phyloP scores from a whole-genome alignment of 2,329 filamentous ascomycete species.

The Aspergillus glaucus region DNA sequence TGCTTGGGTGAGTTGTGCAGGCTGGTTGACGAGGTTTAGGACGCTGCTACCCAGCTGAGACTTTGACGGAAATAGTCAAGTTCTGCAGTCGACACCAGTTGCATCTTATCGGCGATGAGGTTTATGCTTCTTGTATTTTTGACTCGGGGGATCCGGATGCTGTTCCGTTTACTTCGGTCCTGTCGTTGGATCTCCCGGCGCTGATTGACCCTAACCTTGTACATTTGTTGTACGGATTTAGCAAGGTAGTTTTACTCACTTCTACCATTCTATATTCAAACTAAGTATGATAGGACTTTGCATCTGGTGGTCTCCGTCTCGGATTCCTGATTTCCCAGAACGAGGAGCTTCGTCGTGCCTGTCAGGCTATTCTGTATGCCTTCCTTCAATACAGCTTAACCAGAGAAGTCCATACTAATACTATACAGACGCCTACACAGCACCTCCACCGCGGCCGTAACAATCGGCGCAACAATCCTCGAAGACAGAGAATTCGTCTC shows the following conservation, averaged over 20 bases:
- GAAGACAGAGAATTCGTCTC: constrained; percentile 32
- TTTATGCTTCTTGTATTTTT: constrained; percentile 51
- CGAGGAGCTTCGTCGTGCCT: constrained; percentile 17
- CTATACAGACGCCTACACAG: constrained; percentile 20
- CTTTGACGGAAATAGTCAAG: constrained; percentile 40
- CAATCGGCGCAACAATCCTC: constrained; percentile 24
- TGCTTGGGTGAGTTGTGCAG: too few species aligned
- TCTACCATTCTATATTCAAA: not conserved
- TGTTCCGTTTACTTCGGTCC: constrained; percentile 40
- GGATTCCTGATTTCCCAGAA: constrained; percentile 24
- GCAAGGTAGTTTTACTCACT: constrained; percentile 20
- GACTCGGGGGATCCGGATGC: constrained; percentile 27
- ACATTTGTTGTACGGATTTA: constrained; percentile 45
- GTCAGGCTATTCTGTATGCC: constrained; percentile 21
- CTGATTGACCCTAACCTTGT: constrained; percentile 45
- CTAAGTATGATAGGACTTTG: constrained; percentile 19
- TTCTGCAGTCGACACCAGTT: constrained; percentile 46
- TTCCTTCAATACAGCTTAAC: not conserved
- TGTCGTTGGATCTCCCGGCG: constrained; percentile 37
- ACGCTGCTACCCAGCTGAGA: constrained; percentile 41
- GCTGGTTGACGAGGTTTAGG: constrained; percentile 11
- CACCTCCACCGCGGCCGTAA: constrained; percentile 20
- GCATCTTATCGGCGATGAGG: constrained; percentile 52
- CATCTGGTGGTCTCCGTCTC: constrained; percentile 23
- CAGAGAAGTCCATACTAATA: not conserved